Evolutionary conservation across 2,329 filamentous ascomycete species (phyloP), one percentile per base, ranked within the genome.

Genomic region (Fusarium sp.): DNA sequence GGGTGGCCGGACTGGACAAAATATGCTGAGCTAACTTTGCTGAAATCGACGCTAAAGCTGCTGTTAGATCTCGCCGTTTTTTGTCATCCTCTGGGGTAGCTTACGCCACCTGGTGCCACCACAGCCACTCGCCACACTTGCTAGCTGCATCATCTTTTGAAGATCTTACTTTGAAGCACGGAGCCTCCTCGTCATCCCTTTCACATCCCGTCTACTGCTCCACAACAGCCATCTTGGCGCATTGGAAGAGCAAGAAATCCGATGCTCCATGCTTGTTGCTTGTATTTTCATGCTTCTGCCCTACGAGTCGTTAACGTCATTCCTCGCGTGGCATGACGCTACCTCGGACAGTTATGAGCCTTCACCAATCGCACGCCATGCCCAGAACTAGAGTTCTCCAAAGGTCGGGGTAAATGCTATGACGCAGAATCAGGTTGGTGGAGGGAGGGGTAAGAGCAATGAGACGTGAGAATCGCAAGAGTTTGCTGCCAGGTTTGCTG

Each of bases 281-380:
- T 18, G n/a, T 6, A 16, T 20, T 38, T 50, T 37, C 18, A 50
- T 48, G 46, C 47, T 43, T 57, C 57, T 68, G 39, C 63, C 63
- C 46, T 64, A 70, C 63, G 42, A 63, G 29, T 74, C 70, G 62
- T 71, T 26, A 72, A 74, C 72, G 72, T 74, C 72, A 74, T 73
- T 58, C 33, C 42, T 43, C 59, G 49, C 47, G 39, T 49, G 58
- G 49, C 57, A 74, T 74, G 72, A 74, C 72, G 72, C 57, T 57
- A 63, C 29, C 26, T 31, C 12, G 29, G 12, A 8, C 29, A 7
- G 31, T 33, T 33, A 33, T 15, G 31, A 33, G 29, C 66, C 57
- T 63, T 63, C 38, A 50, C 56, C 48, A 69, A 65, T 70, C 31
- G 55, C 33, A 53, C 9, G 37, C 41, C 56, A 57, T 52, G 57